A percentile compares a stretch with the other conserved stretches of the same genome.
phyloP scores from a whole-genome alignment of 441 rosid species.

The Croton setiger region DNA sequence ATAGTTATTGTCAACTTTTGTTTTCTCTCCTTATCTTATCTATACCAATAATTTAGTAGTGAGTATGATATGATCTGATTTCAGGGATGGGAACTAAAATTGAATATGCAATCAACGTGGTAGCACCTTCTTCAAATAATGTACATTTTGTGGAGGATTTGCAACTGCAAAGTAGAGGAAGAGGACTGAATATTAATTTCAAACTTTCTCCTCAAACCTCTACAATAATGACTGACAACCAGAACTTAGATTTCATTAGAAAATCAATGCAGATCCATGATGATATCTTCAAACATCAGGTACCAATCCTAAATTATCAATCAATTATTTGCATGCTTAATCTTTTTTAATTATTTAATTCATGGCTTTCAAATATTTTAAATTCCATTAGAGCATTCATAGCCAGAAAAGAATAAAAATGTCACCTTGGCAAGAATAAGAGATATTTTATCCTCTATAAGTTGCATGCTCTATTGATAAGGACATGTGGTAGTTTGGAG shows the following conservation, averaged over 20 bases:
- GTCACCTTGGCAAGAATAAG: too few relatives aligned
- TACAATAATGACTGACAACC: slow-evolving; percentile 39
- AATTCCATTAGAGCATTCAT: too few relatives aligned
- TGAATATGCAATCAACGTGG: slow-evolving; percentile 36
- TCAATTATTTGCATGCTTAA: too few relatives aligned
- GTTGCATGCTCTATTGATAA: too few relatives aligned
- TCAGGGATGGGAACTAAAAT: slow-evolving; percentile 83
- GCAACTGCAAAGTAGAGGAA: not conserved
- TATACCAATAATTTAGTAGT: too few relatives aligned
- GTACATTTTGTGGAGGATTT: slow-evolving; percentile 44
- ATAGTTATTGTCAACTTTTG: not conserved
- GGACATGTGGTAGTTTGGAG: too few relatives aligned
- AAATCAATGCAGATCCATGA: slow-evolving; percentile 79
- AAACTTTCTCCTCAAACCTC: slow-evolving; percentile 20
- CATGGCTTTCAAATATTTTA: too few relatives aligned
- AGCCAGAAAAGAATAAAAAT: too few relatives aligned
- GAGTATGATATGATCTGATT: slow-evolving; percentile 6
- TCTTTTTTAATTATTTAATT: too few relatives aligned
- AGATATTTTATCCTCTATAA: too few relatives aligned
- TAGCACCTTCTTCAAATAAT: slow-evolving; percentile 32
- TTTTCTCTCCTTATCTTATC: not conserved
- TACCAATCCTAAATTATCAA: slow-evolving; percentile 7
- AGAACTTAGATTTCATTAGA: slow-evolving; percentile 52
- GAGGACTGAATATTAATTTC: slow-evolving; percentile 23
- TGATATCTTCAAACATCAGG: slow-evolving; percentile 71